Evolutionary conservation across 2,329 filamentous ascomycete genomes (phyloP).

Genomic region (Sarocladium strictum): DNA sequence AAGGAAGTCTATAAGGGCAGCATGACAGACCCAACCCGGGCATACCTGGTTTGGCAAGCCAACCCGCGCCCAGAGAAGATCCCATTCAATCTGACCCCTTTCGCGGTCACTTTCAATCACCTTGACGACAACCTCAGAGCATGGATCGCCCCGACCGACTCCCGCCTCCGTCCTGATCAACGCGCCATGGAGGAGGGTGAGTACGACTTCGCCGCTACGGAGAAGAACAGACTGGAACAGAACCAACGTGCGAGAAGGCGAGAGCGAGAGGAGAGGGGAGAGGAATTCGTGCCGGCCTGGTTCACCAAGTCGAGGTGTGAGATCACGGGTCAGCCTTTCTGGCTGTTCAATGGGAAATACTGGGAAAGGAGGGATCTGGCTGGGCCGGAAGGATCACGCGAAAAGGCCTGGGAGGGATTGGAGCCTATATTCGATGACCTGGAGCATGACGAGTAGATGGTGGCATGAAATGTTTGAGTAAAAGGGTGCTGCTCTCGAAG

Average conservation of each 20-base stretch:
- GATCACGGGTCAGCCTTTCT: conserved; percentile 81
- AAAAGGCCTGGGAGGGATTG: conserved; percentile 59
- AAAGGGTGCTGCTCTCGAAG: too few species aligned
- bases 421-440: conserved; percentile 62
- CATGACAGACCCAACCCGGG: conserved; percentile 62
- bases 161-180: conserved; percentile 87
- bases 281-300: conserved; percentile 81
- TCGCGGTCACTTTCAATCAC: conserved; percentile 90
- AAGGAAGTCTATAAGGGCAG: conserved; percentile 41
- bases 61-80: conserved; percentile 75
- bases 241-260: conserved; percentile 75
- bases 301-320: conserved; percentile 69
- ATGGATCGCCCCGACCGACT: conserved; percentile 85
- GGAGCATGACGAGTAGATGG: background rate
- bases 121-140: conserved; percentile 74
- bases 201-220: conserved; percentile 85
- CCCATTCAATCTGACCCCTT: conserved; percentile 95
- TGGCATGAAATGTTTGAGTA: background rate
- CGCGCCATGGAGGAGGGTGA: conserved; percentile 98
- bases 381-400: conserved; percentile 47
- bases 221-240: conserved; percentile 94
- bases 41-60: conserved; percentile 90
- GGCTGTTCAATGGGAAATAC: conserved; percentile 84
- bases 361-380: conserved; percentile 70
- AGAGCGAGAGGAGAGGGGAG: conserved; percentile 67